Evolutionary conservation across 768 basidiomycete genomes (phyloP), one percentile per base, ranked within the genome.

Genomic region (Boletus bicolor): DNA sequence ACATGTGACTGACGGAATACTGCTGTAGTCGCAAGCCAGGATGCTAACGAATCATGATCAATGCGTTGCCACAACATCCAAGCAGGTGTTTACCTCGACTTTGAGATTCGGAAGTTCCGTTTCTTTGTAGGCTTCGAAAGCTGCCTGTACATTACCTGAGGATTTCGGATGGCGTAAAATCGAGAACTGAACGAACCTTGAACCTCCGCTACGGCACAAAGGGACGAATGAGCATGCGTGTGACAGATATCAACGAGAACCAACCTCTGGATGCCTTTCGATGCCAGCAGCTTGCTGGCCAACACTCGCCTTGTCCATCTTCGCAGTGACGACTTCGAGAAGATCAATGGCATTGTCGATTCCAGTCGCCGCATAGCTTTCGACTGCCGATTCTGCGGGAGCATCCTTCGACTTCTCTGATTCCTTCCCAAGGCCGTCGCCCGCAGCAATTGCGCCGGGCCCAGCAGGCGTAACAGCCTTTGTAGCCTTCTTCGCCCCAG

Each of bases 281-380:
- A 97, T 81, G 38, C 82, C 80, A 49, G 91, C 91, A 14, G 94
- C 93, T 70, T 90, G 88, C 55, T 85, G 83, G 0, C 94, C 93
- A 35, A 95, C 77, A 62, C 89, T 91, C 2, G 91, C 91, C 75
- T 96, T 96, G 71, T 96, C 94, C 82, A 83, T 86, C 79, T 93
- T 94, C 4, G 91, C 90, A 45, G 85, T 95, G 28, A 96, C 92
- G 5, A 93, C 81, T 55, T 92, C 89, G 58, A 97, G 70, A 52
- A 96, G 78, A 72, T 98, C 94, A 49, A 98, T 69, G 9, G 91
- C 93, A 68, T 92, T 87, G 66, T 98, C 94, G 51, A 98, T 82
- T 12, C 94, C 94, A 24, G 90, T 92, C 14, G 94, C 94, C 4
- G 84, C 69, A 71, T 79, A 90, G 65, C 85, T 87, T 73, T 93